Percentiles rank a stretch among this genome's conserved stretches.
phyloP scores from a whole-genome alignment of 805 yeast species.

The Suhomyces sp. region DNA sequence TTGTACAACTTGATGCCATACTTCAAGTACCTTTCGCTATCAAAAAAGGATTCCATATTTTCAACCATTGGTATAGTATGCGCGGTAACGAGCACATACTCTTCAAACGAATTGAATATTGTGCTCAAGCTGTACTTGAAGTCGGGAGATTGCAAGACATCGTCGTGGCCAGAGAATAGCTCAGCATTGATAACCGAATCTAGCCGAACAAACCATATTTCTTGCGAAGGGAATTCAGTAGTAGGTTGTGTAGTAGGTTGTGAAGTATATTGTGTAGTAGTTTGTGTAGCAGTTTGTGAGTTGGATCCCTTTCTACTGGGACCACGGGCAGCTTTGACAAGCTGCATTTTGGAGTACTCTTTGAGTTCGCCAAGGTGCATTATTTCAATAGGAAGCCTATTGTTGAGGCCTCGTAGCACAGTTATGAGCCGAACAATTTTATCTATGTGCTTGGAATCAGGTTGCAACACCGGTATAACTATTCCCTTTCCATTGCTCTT shows the following conservation, averaged over 20 bases:
- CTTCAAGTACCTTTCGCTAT: slow-evolving; percentile 16
- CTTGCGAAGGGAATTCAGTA: slow-evolving; percentile 19
- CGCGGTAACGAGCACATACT: slow-evolving; percentile 26
- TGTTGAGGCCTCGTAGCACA: slow-evolving; percentile 25
- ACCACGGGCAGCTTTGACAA: slow-evolving; percentile 9
- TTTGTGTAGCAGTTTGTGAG: neutral
- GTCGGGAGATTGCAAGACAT: slow-evolving; percentile 1
- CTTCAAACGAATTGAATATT: slow-evolving; percentile 33
- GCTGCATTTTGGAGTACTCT: slow-evolving; percentile 11
- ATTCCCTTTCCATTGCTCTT: slow-evolving; percentile 28
- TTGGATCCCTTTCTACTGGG: neutral
- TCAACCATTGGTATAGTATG: slow-evolving; percentile 24
- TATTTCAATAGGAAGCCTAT: slow-evolving; percentile 30
- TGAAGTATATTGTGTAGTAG: neutral
- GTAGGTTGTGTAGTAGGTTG: neutral
- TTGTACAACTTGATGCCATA: slow-evolving; percentile 29
- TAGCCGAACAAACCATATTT: slow-evolving; percentile 28
- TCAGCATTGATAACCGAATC: slow-evolving; percentile 15
- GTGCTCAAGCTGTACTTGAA: slow-evolving; percentile 21
- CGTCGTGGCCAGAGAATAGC: neutral
- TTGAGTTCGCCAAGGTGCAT: slow-evolving; percentile 12
- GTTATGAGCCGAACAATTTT: slow-evolving; percentile 20
- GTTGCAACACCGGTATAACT: slow-evolving; percentile 27
- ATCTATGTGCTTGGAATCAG: slow-evolving; percentile 13
- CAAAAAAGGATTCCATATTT: slow-evolving; percentile 15